Conservation (phyloP, 2,329 filamentous ascomycete genomes). For the Trichoderma simmonsii region DNA sequence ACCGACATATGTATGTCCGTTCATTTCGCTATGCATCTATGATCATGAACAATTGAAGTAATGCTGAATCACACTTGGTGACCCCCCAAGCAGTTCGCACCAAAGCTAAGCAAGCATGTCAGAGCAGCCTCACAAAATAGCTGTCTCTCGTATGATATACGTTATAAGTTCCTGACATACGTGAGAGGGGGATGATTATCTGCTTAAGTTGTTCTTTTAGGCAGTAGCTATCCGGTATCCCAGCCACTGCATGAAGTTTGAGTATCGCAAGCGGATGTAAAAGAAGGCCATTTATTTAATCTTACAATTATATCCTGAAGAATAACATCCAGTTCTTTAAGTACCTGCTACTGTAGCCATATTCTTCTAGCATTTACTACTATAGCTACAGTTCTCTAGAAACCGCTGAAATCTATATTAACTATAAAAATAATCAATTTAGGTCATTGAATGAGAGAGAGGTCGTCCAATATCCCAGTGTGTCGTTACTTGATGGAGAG, state of each 20-base stretch:
- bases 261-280: too few species aligned
- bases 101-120: background rate
- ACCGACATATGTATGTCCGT: background rate
- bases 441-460: background rate
- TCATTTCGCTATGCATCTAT: background rate
- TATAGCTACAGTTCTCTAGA: too few species aligned
- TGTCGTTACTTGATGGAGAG: background rate
- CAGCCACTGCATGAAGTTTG: too few species aligned
- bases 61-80: background rate
- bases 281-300: too few species aligned
- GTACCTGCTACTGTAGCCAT: too few species aligned
- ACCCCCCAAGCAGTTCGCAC: background rate
- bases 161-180: background rate
- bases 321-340: too few species aligned
- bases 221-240: too few species aligned
- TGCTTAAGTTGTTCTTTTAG: background rate
- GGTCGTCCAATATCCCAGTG: background rate
- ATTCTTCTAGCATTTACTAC: too few species aligned
- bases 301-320: too few species aligned
- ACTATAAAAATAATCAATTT: background rate
- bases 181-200: background rate
- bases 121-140: background rate
- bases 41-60: background rate
- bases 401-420: background rate
- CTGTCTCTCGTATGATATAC: background rate